A percentile compares a stretch with the other conserved stretches of the same genome.
Conservation (phyloP, 129 eudicot species). For the Saussurea involucrata region DNA sequence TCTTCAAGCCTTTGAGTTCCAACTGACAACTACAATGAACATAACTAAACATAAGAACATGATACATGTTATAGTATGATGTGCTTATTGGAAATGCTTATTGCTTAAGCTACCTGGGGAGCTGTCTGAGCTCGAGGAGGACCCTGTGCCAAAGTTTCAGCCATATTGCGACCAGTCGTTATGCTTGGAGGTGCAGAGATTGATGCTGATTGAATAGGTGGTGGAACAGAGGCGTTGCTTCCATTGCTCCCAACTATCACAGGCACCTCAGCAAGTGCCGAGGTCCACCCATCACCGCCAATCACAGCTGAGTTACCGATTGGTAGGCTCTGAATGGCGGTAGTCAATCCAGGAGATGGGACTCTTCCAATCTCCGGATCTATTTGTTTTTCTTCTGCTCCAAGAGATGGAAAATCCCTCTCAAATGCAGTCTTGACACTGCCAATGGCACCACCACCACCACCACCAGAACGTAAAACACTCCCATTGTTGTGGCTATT, state of each 20-base stretch:
- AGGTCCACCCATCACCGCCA: conserved; percentile 86
- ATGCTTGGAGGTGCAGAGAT: conserved; percentile 30
- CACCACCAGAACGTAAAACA: conserved; percentile 29
- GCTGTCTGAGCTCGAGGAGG: conserved; percentile 62
- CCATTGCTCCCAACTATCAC: conserved; percentile 50
- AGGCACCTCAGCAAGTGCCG: conserved; percentile 93
- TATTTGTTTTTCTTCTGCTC: conserved; percentile 61
- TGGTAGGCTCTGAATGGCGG: conserved; percentile 71
- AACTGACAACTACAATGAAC: conserved; percentile 46
- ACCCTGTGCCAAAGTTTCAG: conserved; percentile 84
- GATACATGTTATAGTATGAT: not conserved
- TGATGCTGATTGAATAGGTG: conserved; percentile 28
- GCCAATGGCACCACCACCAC: conserved; percentile 25
- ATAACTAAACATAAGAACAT: conserved; percentile 19
- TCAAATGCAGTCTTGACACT: conserved; percentile 57
- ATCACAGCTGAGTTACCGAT: conserved; percentile 47
- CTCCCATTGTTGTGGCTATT: conserved; percentile 38
- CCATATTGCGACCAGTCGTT: conserved; percentile 72
- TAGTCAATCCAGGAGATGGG: conserved; percentile 82
- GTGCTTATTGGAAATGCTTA: not conserved
- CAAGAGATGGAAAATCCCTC: conserved; percentile 86
- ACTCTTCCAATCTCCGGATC: conserved; percentile 61
- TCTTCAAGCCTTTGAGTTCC: conserved; percentile 84
- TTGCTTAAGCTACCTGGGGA: conserved; percentile 53
- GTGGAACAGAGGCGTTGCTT: conserved; percentile 31